A percentile compares a stretch with the other conserved stretches of the same genome.
These are phyloP conservation scores for Eucalyptus curtisii DNA, from an alignment of 345 rosid genomes.

Conservation along the genomic window DNA sequence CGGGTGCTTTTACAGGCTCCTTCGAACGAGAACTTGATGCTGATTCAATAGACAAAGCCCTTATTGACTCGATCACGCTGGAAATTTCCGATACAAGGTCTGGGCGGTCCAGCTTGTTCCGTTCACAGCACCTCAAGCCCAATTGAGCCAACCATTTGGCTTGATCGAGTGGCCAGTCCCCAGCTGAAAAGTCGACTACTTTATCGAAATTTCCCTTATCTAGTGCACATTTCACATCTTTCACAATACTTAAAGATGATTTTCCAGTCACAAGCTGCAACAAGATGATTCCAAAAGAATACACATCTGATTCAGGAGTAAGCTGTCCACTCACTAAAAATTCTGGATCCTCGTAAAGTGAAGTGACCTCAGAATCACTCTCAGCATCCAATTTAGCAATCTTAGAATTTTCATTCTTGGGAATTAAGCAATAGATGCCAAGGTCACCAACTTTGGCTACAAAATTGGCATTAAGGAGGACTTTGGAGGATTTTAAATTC, in stretches of 20 bases:
- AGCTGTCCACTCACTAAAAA: constrained; percentile 32
- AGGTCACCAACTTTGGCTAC: constrained; percentile 59
- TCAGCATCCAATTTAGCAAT: not conserved
- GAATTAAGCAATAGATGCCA: constrained; percentile 43
- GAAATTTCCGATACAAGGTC: constrained; percentile 44
- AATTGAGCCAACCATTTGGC: constrained; percentile 40
- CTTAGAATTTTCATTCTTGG: constrained; percentile 11
- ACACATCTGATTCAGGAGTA: constrained; percentile 56
- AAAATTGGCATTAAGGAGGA: constrained; percentile 66
- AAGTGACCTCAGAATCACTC: not conserved
- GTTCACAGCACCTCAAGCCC: constrained; percentile 67
- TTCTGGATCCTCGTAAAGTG: constrained; percentile 43
- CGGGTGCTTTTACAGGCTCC: constrained; percentile 39
- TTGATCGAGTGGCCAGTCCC: constrained; percentile 65
- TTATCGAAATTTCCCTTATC: constrained; percentile 43
- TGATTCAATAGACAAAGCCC: constrained; percentile 12
- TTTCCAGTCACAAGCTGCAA: constrained; percentile 69
- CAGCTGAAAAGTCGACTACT: constrained; percentile 56
- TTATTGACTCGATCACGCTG: constrained; percentile 42
- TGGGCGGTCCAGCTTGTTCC: constrained; percentile 29
- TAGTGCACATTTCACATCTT: constrained; percentile 54
- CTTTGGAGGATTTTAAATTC: constrained; percentile 65
- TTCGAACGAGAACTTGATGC: constrained; percentile 16
- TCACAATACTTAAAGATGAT: constrained; percentile 29
- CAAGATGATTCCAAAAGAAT: constrained; percentile 68